Conservation (phyloP, 768 basidiomycete species). For the Boletus edulis region DNA sequence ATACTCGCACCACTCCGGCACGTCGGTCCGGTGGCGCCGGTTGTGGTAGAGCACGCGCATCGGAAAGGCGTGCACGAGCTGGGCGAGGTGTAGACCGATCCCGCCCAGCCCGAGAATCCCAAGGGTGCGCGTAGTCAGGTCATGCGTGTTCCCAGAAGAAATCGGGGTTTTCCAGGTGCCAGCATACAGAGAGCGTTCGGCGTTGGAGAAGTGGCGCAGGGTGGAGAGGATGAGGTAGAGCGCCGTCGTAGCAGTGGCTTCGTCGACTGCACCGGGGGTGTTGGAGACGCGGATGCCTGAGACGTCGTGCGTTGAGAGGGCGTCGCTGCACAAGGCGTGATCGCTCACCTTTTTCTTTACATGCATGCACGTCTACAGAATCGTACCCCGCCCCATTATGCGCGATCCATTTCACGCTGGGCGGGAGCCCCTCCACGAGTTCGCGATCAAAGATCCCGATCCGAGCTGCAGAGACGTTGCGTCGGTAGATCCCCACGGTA, state of each 20-base stretch:
- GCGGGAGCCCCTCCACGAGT: conserved; percentile 57
- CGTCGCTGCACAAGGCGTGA: no score
- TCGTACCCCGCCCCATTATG: conserved; percentile 92
- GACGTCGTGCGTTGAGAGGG: no score
- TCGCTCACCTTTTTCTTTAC: conserved; percentile 66
- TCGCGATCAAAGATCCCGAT: conserved; percentile 51
- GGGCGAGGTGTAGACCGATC: conserved; percentile 68
- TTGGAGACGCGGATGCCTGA: conserved; percentile 73
- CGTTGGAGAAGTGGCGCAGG: conserved; percentile 66
- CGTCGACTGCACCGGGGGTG: conserved; percentile 87
- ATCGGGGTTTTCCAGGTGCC: conserved; percentile 61
- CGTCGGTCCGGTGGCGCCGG: conserved; percentile 50
- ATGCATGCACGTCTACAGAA: conserved; percentile 70
- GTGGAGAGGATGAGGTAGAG: conserved; percentile 80
- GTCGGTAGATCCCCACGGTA: conserved; percentile 49
- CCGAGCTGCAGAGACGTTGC: conserved; percentile 41
- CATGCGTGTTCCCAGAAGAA: conserved; percentile 49
- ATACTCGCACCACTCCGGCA: conserved; percentile 78
- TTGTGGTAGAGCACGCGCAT: conserved; percentile 89
- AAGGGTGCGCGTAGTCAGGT: conserved; percentile 65
- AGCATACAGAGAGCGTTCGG: conserved; percentile 51
- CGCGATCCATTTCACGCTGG: conserved; percentile 74
- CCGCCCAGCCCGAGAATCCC: conserved; percentile 78
- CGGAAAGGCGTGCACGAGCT: conserved; percentile 75
- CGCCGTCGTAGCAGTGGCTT: conserved; percentile 87